phyloP scores from a whole-genome alignment of 31 red algal species.

The Porphyra umbilicalis region DNA sequence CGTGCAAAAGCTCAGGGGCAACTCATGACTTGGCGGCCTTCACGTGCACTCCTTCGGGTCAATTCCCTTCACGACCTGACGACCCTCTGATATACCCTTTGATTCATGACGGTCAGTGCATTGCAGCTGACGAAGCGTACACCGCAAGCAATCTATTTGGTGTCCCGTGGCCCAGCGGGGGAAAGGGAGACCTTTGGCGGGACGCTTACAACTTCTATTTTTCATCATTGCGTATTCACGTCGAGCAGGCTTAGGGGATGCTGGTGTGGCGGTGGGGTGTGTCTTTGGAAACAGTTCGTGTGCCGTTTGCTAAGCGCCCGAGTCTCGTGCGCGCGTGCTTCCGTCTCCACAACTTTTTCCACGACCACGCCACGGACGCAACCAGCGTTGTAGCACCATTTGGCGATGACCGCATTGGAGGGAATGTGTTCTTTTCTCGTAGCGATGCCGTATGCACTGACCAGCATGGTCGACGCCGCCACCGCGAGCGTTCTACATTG shows the following conservation, averaged over 20 bases:
- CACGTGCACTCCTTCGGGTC: not conserved
- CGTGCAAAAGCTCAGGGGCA: too few relatives aligned
- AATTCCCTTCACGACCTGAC: not conserved
- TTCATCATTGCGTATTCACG: constrained; percentile 31
- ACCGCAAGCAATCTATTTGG: not conserved
- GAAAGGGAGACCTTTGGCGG: not conserved
- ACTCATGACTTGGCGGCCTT: not conserved
- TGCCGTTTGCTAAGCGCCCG: too few relatives aligned
- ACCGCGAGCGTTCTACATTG: not conserved
- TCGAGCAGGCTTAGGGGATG: constrained; percentile 35
- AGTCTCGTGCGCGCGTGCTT: too few relatives aligned
- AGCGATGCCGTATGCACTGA: not conserved
- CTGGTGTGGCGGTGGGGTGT: constrained; percentile 6
- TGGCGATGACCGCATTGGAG: not conserved
- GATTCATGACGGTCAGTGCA: not conserved
- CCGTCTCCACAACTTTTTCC: too few relatives aligned
- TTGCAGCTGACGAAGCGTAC: not conserved
- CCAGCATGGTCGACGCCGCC: not conserved
- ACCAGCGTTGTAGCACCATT: not conserved
- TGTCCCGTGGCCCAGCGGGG: too few relatives aligned
- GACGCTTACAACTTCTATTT: constrained; percentile 35
- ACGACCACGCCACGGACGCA: too few relatives aligned
- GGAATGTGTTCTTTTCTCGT: not conserved
- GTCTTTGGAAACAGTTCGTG: not conserved
- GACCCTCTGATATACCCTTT: not conserved